Evolutionary conservation across 1,139 yeast genomes (phyloP).

Genomic region (Hansenula anomala): DNA sequence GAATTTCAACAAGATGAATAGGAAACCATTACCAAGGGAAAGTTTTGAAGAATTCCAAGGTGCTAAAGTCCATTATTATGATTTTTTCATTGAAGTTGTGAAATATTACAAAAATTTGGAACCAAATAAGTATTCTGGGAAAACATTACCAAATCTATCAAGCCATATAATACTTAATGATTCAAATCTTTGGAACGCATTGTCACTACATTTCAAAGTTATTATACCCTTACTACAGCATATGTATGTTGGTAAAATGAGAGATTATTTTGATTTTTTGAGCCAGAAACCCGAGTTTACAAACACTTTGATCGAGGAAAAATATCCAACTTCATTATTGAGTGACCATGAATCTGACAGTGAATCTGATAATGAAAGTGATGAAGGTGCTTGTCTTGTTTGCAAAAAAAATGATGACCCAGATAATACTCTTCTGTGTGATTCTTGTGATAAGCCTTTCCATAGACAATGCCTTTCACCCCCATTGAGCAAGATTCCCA

Average conservation of each 20-base stretch:
- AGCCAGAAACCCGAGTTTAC: conserved; percentile 19
- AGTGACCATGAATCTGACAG: conserved; percentile 21
- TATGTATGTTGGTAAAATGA: conserved; percentile 33
- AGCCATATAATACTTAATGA: conserved; percentile 11
- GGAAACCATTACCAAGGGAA: conserved; percentile 18
- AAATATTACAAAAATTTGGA: conserved; percentile 11
- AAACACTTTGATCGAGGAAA: conserved; percentile 19
- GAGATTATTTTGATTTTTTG: conserved; percentile 42
- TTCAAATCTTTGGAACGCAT: conserved; percentile 28
- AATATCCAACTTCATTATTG: conserved; percentile 26
- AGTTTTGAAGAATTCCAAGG: conserved; percentile 8
- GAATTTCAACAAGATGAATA: conserved; percentile 48
- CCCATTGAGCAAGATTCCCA: conserved; percentile 44
- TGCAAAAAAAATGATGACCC: conserved; percentile 52
- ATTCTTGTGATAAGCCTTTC: conserved; percentile 65
- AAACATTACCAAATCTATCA: conserved; percentile 8
- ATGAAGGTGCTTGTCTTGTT: conserved; percentile 39
- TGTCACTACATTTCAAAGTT: conserved; percentile 23
- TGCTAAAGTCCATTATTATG: conserved; percentile 41
- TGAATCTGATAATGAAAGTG: conserved; percentile 30
- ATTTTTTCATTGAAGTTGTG: conserved; percentile 44
- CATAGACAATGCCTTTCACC: conserved; percentile 63
- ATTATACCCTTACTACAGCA: conserved; percentile 22
- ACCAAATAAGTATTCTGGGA: not conserved
- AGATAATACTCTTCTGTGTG: conserved; percentile 53